Base-by-base conservation (phyloP, 106 monocot species). In the Acanthochlamys bracteata region DNA sequence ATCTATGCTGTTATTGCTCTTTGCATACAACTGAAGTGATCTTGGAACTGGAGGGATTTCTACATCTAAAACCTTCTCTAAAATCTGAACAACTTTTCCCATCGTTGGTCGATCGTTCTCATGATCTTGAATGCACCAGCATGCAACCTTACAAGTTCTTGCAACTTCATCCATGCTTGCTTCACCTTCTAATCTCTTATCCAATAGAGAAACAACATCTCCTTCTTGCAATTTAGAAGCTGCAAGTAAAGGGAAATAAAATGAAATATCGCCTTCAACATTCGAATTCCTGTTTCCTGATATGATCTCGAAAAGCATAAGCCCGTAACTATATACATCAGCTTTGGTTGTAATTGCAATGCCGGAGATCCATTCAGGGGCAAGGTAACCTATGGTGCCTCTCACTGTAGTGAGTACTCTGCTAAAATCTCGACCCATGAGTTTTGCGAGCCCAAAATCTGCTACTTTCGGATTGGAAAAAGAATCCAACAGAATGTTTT, bases 401-500 rank as follows among this genome's bases (percentile, higher is more conserved):
- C 76, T 55, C 66, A 76, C 65, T 12, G 71, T 66, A 1, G 76
- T 76, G 21, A 76, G 52, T 17, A 76, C 71, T 13, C 59, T 70
- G 27, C 76, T 76, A 42, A 76, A 59, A 12, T 76, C 71, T 24
- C 66, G 64, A 13, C 71, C 71, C 42, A 76, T 11, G n/a, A 76
- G 76, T 39, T 76, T 76, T 14, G 76, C 76, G 20, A 76, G 26
- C 15, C 78, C 78, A 45, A 63, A 63, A 24, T 63, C 63, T 21
- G 43, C 63, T 42, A 63, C 63, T 24, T 63, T 63, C 0, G 58
- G 63, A 25, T 21, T n/a, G n/a, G n/a, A n/a, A n/a, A n/a, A n/a
- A n/a, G 54, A 41, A 78, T 78, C 78, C 41, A 78, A 39, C 7
- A 78, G 58, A 17, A 78, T 59, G 56, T 78, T 78, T 57, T 78